Conservation (phyloP, 768 basidiomycete genomes). For the Tricholoma flavovirens region DNA sequence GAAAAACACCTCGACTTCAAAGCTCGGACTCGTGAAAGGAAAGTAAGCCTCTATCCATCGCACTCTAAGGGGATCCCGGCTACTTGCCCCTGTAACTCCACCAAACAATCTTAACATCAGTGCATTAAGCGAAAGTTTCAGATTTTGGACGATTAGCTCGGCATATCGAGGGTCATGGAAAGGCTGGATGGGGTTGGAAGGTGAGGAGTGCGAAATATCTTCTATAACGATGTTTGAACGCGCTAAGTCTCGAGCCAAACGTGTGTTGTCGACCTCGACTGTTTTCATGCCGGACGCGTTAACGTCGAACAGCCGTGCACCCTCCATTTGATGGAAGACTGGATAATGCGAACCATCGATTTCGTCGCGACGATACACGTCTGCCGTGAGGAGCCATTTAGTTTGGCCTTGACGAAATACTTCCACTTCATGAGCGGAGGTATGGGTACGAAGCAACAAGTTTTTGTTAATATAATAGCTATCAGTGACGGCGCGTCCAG, state of each 20-base stretch:
- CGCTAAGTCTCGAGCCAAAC: slow-evolving; percentile 53
- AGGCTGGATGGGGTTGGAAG: slow-evolving; percentile 76
- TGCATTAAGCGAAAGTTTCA: slow-evolving; percentile 87
- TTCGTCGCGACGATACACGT: slow-evolving; percentile 97
- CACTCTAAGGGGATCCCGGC: slow-evolving; percentile 72
- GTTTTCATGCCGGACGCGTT: slow-evolving; percentile 52
- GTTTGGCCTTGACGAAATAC: slow-evolving; percentile 72
- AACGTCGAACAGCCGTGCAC: slow-evolving; percentile 73
- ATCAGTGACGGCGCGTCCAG: slow-evolving; percentile 85
- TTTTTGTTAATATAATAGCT: slow-evolving; percentile 92
- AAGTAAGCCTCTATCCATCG: slow-evolving; percentile 98
- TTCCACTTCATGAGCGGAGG: slow-evolving; percentile 97
- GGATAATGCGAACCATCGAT: slow-evolving; percentile 97
- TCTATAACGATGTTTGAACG: slow-evolving; percentile 79
- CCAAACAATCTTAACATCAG: slow-evolving; percentile 83
- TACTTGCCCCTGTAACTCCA: slow-evolving; percentile 39
- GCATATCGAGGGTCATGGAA: slow-evolving; percentile 72
- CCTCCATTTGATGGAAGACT: slow-evolving; percentile 98
- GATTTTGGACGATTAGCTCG: slow-evolving; percentile 69
- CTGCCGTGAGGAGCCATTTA: slow-evolving; percentile 88
- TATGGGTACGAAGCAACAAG: slow-evolving; percentile 94
- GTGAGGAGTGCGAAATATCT: slow-evolving; percentile 70
- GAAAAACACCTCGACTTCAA: slow-evolving; percentile 96
- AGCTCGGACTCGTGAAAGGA: slow-evolving; percentile 97
- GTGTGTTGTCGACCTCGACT: slow-evolving; percentile 66